Percentiles rank a stretch among this genome's conserved stretches.
Evolutionary conservation across 306 rosid genomes (phyloP).

Genomic region (Pachyrhizus erosus): DNA sequence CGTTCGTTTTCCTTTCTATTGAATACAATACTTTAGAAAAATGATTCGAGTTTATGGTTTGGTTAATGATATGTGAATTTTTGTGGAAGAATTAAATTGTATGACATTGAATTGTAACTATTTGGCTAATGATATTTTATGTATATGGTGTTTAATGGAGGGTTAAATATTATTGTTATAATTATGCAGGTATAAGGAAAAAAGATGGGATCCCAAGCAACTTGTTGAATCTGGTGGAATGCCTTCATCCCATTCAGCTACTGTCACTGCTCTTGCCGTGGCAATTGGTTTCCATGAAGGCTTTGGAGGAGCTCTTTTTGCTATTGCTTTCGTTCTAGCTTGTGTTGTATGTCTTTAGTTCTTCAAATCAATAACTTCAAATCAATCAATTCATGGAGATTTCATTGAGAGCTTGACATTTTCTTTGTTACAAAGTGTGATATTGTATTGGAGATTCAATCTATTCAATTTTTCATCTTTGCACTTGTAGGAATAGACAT

Average conservation of each 20-base stretch:
- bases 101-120: neutral
- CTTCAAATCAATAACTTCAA: no score
- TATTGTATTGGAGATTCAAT: slow-evolving; percentile 1
- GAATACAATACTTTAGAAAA: neutral
- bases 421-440: slow-evolving; percentile 18
- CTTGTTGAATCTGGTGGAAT: slow-evolving; percentile 96
- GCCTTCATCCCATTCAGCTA: slow-evolving; percentile 99
- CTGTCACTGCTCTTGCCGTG: slow-evolving; percentile 89
- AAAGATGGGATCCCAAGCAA: slow-evolving; percentile 87
- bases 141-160: slow-evolving; percentile 17
- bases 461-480: neutral
- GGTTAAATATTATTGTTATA: no score
- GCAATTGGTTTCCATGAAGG: slow-evolving; percentile 95
- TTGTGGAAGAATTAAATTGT: neutral
- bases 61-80: neutral
- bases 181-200: slow-evolving; percentile 78
- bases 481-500: neutral
- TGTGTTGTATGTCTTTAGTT: slow-evolving; percentile 66
- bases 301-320: slow-evolving; percentile 81
- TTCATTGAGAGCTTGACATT: neutral
- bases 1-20: slow-evolving; percentile 34
- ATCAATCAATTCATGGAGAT: neutral
- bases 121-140: neutral
- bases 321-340: slow-evolving; percentile 80
- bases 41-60: neutral